These are phyloP conservation scores for Coniochaeta hoffmannii DNA, from an alignment of 2,329 filamentous ascomycete genomes.

Conservation along the genomic window DNA sequence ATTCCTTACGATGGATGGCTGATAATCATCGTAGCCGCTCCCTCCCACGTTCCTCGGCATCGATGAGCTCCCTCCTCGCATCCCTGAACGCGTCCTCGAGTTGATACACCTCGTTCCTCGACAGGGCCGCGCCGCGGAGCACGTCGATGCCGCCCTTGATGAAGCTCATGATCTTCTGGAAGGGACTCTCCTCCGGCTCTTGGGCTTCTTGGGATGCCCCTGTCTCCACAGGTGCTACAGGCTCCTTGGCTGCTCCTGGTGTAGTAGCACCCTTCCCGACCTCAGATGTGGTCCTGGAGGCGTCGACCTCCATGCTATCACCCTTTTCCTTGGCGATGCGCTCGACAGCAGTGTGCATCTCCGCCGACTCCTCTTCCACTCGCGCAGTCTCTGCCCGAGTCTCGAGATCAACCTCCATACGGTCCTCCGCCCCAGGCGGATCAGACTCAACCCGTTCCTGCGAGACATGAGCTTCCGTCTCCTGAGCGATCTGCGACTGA, in stretches of 20 bases:
- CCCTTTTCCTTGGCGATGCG: neutral
- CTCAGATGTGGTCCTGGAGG: neutral
- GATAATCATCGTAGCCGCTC: too few relatives aligned
- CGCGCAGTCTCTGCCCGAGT: neutral
- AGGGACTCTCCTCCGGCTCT: constrained; percentile 27
- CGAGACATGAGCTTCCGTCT: constrained; percentile 10
- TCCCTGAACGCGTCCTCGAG: constrained; percentile 77
- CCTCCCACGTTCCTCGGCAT: constrained; percentile 55
- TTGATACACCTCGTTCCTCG: constrained; percentile 57
- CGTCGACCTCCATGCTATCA: neutral
- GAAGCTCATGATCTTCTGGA: constrained; percentile 42
- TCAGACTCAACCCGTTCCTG: constrained; percentile 10
- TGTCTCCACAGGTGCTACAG: constrained; percentile 9
- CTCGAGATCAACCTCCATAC: neutral
- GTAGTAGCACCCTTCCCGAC: neutral
- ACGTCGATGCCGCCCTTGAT: constrained; percentile 51
- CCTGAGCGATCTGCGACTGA: constrained; percentile 21
- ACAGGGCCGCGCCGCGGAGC: constrained; percentile 52
- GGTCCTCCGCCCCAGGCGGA: neutral
- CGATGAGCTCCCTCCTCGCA: constrained; percentile 65
- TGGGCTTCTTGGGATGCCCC: constrained; percentile 9
- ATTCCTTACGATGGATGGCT: neutral
- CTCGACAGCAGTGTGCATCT: neutral
- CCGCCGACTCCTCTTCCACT: neutral
- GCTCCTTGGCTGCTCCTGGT: neutral